Conservation (phyloP, 2,329 filamentous ascomycete species). For the Didymella arachidicola region DNA sequence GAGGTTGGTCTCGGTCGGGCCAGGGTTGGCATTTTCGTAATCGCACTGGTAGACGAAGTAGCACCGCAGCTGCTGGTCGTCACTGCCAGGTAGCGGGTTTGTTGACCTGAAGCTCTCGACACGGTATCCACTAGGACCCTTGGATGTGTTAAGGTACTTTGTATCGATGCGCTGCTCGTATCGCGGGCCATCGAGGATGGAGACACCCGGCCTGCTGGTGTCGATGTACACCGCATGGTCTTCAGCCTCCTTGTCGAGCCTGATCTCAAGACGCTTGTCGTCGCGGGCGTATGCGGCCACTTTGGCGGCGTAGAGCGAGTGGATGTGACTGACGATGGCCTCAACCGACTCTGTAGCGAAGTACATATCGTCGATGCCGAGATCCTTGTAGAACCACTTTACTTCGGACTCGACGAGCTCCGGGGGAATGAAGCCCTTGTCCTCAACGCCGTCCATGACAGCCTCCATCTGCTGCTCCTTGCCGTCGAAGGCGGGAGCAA, state of each 20-base stretch:
- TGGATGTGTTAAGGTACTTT: slow-evolving; percentile 90
- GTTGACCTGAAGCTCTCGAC: slow-evolving; percentile 97
- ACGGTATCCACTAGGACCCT: slow-evolving; percentile 76
- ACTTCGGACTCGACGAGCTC: slow-evolving; percentile 85
- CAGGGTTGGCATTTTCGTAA: slow-evolving; percentile 79
- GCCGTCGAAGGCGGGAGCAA: slow-evolving; percentile 91
- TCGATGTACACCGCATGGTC: slow-evolving; percentile 99
- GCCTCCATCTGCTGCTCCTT: slow-evolving; percentile 88
- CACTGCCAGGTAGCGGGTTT: slow-evolving; percentile 75
- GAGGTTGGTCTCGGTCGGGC: slow-evolving; percentile 81
- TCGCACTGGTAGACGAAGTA: slow-evolving; percentile 99
- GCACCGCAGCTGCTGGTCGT: slow-evolving; percentile 86
- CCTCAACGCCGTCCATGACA: slow-evolving; percentile 80
- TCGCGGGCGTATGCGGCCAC: slow-evolving; percentile 91
- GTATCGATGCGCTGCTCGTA: slow-evolving; percentile 94
- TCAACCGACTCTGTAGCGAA: slow-evolving; percentile 88
- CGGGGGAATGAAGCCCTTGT: slow-evolving; percentile 84
- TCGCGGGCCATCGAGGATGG: slow-evolving; percentile 77
- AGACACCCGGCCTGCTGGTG: slow-evolving; percentile 88
- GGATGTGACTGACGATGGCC: slow-evolving; percentile 91
- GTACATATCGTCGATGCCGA: slow-evolving; percentile 98
- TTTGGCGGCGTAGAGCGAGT: slow-evolving; percentile 96
- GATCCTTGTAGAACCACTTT: slow-evolving; percentile 95
- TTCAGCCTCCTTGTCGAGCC: slow-evolving; percentile 90
- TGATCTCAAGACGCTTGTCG: slow-evolving; percentile 93